Base-by-base conservation (phyloP, 2,329 filamentous ascomycete species). In the Phialophora expanda region DNA sequence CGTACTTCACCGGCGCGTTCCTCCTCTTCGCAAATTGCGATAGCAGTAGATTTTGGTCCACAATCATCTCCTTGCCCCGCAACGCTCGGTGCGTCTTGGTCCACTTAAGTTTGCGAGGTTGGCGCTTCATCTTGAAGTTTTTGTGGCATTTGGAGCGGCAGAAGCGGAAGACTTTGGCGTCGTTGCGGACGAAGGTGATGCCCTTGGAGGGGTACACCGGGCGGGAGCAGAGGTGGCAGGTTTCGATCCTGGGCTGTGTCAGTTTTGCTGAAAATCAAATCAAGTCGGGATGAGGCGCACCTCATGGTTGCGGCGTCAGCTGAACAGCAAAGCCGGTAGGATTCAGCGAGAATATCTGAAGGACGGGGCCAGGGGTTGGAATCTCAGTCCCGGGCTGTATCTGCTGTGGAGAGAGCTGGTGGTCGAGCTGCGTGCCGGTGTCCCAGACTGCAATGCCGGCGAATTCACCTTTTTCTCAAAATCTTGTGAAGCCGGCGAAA, bases 61-160 rank as follows among this genome's bases (percentile, higher is more conserved):
- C 93, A 64, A 91, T 91, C 92, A 96, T 89, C 79, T 88, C 86
- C 83, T 93, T 96, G 82, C 92, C 92, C 65, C 90, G 89, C 20
- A 90, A 87, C 77, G 89, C 90, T 76, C 93, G 90, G 86, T 93
- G 94, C 60, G 92, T 89, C 85, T 97, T 97, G 69, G 94, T 97
- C 95, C 94, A 97, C 81, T 93, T 95, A 74, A 98, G 87, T 81
- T 97, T 97, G 78, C 94, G 89, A 41, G 94, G 93, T 82, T 98
- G 97, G 72, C 95, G 89, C 90, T 97, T 97, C 92, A 96, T 96
- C 82, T 96, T 95, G 87, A 96, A 96, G 79, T 88, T 89, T 75
- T 88, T 89, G 80, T 90, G 88, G 79, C 86, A 88, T 83, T 88
- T 88, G 56, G 81, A 84, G 57, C 87, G 84, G 81, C 88, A 90